phyloP scores from a whole-genome alignment of 306 rosid species.

The Vachellia collinsii region DNA sequence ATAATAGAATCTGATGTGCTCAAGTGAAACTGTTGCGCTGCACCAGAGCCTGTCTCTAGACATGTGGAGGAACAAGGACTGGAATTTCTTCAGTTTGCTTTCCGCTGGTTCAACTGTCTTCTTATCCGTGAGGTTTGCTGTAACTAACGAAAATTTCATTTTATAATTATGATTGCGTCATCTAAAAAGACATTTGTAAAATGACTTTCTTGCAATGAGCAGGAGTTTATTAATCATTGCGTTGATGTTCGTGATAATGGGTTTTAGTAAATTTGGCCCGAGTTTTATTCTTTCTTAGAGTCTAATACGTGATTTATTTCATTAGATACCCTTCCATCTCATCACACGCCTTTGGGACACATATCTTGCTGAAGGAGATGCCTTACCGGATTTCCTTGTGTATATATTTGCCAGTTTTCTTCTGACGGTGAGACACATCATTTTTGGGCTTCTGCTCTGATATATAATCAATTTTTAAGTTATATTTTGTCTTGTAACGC shows the following conservation, averaged over 20 bases:
- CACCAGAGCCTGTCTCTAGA: conserved; percentile 79
- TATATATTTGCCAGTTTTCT: conserved; percentile 98
- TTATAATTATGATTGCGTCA: conserved; percentile 10
- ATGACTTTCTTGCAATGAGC: conserved; percentile 4
- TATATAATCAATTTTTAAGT: conserved; percentile 14
- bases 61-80: conserved; percentile 94
- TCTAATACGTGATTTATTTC: conserved; percentile 41
- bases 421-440: conserved; percentile 72
- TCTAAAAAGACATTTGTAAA: conserved; percentile 11
- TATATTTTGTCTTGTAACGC: conserved; percentile 43
- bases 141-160: conserved; percentile 18
- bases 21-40: conserved; percentile 38
- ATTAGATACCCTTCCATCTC: conserved; percentile 89
- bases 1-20: conserved; percentile 37
- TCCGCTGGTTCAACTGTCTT: conserved; percentile 99
- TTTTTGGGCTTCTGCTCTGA: background rate
- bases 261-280: conserved; percentile 5
- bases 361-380: conserved; percentile 98
- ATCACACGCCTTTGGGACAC: conserved; percentile 98
- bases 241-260: conserved; percentile 12
- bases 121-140: conserved; percentile 87
- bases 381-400: conserved; percentile 95
- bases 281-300: conserved; percentile 32
- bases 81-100: conserved; percentile 97
- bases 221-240: background rate